Conservation (phyloP, 1,284 basidiomycete genomes). For the Macrocystidia cucumis region DNA sequence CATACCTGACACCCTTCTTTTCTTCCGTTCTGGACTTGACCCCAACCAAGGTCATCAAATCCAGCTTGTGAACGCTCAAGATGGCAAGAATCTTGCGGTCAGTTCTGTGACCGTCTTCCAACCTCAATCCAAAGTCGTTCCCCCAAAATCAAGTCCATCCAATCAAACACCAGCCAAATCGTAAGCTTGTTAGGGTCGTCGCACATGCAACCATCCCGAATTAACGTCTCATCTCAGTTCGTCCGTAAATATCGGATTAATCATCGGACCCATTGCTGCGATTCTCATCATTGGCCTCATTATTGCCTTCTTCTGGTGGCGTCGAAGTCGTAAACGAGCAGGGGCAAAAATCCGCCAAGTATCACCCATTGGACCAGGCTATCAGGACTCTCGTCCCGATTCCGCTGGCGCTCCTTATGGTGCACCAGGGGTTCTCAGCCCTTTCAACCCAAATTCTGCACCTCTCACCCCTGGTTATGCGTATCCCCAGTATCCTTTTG, state of each 20-base stretch:
- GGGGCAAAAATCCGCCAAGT: too few species aligned
- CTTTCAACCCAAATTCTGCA: too few species aligned
- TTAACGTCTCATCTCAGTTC: too few species aligned
- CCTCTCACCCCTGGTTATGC: too few species aligned
- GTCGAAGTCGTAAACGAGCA: slow-evolving; percentile 9
- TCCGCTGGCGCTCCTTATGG: too few species aligned
- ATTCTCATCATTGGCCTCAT: slow-evolving; percentile 8
- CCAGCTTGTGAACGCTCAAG: slow-evolving; percentile 17
- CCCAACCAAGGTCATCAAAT: slow-evolving; percentile 19
- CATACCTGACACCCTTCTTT: slow-evolving; percentile 24
- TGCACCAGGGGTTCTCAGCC: too few species aligned
- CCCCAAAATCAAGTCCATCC: slow-evolving; percentile 1
- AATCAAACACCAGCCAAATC: too few species aligned
- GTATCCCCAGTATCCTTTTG: too few species aligned
- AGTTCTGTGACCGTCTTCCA: slow-evolving; percentile 15
- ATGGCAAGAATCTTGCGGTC: slow-evolving; percentile 11
- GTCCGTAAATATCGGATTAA: slow-evolving; percentile 11
- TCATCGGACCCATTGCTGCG: slow-evolving; percentile 12
- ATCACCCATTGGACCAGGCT: too few species aligned
- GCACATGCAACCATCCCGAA: too few species aligned
- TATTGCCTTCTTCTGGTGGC: slow-evolving; percentile 11
- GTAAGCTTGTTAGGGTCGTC: too few species aligned
- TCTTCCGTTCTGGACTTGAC: slow-evolving; percentile 24
- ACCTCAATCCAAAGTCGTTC: slow-evolving; percentile 6
- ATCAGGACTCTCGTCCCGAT: too few species aligned